Evolutionary conservation across 495 filamentous ascomycete species (phyloP), one percentile per base, ranked within the genome.

Genomic region (Usnea hakonensis): DNA sequence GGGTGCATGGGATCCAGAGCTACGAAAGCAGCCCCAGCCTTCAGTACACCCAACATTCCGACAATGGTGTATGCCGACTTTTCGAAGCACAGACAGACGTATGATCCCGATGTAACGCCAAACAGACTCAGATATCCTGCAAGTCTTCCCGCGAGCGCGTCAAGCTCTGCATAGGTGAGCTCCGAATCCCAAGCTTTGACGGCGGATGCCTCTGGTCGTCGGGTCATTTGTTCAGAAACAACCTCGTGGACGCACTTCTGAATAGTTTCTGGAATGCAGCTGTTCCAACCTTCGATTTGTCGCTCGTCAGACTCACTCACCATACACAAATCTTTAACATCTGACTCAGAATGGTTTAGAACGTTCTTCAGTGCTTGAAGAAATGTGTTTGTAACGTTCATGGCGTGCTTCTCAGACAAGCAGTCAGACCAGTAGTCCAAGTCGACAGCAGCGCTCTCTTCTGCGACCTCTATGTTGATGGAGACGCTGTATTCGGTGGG

Each of bases 401-500:
- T 53, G n/a, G 81, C 82, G 61, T 84, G 79, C 3, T 67, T 68
- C 61, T 76, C 73, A 0, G 78, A 81, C 11, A 81, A 65, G 30
- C 64, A 66, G 54, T 79, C 77, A 0, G 80, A 83, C 82, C 82
- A 85, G 68, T 82, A 83, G 60, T 83, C 82, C 7, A 85, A 44
- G 36, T 83, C 78, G 54, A 85, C 79, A 0, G 68, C 67, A 11
- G 76, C 79, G 5, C 72, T 68, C 5, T 74, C 70, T 33, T 80
- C 77, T 17, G 73, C 69, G 0, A 77, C 73, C 60, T 84, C 82
- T 30, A 85, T 75, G 62, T 83, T 83, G 58, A 84, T 69, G 38
- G 76, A 82, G 1, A 85, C 67, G 10, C 75, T 74, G 64, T 81
- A 81, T 68, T 85, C 81, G 6, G 81, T 81, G 0, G 82, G 82